phyloP scores from a whole-genome alignment of 2,329 filamentous ascomycete genomes.

The Trichoderma sp. region DNA sequence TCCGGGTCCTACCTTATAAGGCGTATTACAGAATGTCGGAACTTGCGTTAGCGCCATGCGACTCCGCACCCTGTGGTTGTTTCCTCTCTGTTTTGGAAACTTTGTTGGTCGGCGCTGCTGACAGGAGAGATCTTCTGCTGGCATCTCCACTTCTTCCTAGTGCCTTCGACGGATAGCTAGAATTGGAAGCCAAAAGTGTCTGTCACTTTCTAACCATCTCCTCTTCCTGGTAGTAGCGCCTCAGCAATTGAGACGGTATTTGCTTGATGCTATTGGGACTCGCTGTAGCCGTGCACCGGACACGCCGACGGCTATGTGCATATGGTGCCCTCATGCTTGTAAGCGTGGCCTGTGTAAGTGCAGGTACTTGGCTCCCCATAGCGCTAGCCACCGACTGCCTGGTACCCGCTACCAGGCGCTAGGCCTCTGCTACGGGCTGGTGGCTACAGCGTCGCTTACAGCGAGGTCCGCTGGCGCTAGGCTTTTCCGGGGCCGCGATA shows the following conservation, averaged over 20 bases:
- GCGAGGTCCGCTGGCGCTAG: slow-evolving; percentile 18
- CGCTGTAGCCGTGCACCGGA: background rate
- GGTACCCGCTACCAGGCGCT: background rate
- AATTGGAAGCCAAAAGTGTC: background rate
- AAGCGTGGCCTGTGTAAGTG: background rate
- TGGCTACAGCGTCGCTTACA: background rate
- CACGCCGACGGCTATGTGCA: background rate
- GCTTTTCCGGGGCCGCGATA: slow-evolving; percentile 23
- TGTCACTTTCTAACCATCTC: background rate
- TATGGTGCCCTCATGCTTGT: background rate
- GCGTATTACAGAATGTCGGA: background rate
- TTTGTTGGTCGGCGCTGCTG: background rate
- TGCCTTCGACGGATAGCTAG: background rate
- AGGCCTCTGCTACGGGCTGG: background rate
- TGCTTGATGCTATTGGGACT: background rate
- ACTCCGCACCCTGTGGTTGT: background rate
- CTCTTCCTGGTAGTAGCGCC: background rate
- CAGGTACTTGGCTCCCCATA: background rate
- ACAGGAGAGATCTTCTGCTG: background rate
- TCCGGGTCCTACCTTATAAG: too few relatives aligned
- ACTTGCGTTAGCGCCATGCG: slow-evolving; percentile 24
- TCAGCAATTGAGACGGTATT: background rate
- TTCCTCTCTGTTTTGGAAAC: background rate
- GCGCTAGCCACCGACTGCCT: background rate
- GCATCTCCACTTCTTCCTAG: background rate